A percentile compares a stretch with the other conserved stretches of the same genome.
phyloP scores from a whole-genome alignment of 306 rosid genomes.

The Trifolium dubium region DNA sequence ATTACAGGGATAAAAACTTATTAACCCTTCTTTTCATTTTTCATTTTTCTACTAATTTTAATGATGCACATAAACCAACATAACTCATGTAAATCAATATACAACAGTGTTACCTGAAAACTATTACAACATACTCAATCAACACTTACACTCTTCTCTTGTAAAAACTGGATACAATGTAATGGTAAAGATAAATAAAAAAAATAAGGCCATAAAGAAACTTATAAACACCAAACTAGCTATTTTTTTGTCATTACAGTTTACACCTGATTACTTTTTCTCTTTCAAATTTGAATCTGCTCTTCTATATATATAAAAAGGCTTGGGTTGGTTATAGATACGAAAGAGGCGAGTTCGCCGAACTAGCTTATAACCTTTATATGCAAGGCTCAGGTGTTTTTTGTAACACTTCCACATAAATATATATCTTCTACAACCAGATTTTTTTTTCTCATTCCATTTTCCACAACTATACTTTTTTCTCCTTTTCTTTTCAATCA shows the following conservation, averaged over 20 bases:
- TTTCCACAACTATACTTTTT: not conserved
- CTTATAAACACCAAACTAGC: constrained; percentile 34
- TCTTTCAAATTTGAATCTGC: constrained; percentile 13
- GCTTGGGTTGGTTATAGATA: constrained; percentile 9
- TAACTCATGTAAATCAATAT: constrained; percentile 1
- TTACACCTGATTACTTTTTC: constrained; percentile 19
- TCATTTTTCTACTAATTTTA: not conserved
- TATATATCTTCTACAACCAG: not conserved
- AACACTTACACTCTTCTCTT: not conserved
- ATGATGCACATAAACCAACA: constrained; percentile 22
- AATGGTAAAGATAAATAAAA: constrained; percentile 8
- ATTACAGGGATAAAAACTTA: too few relatives aligned
- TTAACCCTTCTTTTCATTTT: not conserved
- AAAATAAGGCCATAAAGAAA: not conserved
- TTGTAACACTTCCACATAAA: not conserved
- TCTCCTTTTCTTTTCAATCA: not conserved
- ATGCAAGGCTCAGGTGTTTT: not conserved
- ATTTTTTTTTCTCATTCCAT: not conserved
- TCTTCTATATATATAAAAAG: constrained; percentile 32
- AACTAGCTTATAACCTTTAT: constrained; percentile 33
- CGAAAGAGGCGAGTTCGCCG: constrained; percentile 21
- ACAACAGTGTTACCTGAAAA: constrained; percentile 4
- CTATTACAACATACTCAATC: constrained; percentile 30
- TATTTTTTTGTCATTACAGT: not conserved
- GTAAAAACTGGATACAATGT: constrained; percentile 10